Evolutionary conservation across 768 basidiomycete species (phyloP).

Genomic region (Punctularia strigosozonata): DNA sequence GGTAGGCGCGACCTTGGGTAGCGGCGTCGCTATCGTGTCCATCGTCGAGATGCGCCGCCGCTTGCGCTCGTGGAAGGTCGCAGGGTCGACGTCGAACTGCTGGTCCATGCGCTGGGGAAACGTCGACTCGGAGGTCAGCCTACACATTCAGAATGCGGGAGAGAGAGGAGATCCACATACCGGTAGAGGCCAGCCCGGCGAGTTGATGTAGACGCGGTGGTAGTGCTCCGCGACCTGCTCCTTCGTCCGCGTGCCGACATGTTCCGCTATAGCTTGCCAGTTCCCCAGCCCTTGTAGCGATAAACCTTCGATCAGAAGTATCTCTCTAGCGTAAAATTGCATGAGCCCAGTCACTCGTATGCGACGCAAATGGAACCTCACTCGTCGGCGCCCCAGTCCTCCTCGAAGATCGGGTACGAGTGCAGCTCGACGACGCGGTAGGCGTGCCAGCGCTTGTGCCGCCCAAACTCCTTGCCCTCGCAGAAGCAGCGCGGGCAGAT

Average conservation of each 20-base stretch:
- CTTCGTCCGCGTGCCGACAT: slow-evolving; percentile 87
- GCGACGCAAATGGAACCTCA: slow-evolving; percentile 24
- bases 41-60: slow-evolving; percentile 79
- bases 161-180: slow-evolving; percentile 29
- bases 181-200: slow-evolving; percentile 69
- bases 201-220: slow-evolving; percentile 65
- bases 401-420: slow-evolving; percentile 89
- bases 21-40: slow-evolving; percentile 41
- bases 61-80: slow-evolving; percentile 83
- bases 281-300: slow-evolving; percentile 85
- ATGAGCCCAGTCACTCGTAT: slow-evolving; percentile 2
- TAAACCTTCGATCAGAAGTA: slow-evolving; percentile 81
- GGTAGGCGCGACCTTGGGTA: slow-evolving; percentile 67
- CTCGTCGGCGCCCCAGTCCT: slow-evolving; percentile 99
- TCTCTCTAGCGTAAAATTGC: slow-evolving; percentile 45
- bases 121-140: slow-evolving; percentile 5
- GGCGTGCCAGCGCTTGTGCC: slow-evolving; percentile 75
- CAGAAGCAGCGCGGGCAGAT: slow-evolving; percentile 91
- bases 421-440: slow-evolving; percentile 95
- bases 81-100: slow-evolving; percentile 60
- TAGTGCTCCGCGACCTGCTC: slow-evolving; percentile 94
- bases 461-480: slow-evolving; percentile 77
- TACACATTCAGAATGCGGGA: slow-evolving; percentile 4
- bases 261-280: slow-evolving; percentile 93
- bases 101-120: slow-evolving; percentile 28